phyloP scores from a whole-genome alignment of 116 monocot species.

The Zostera marina region DNA sequence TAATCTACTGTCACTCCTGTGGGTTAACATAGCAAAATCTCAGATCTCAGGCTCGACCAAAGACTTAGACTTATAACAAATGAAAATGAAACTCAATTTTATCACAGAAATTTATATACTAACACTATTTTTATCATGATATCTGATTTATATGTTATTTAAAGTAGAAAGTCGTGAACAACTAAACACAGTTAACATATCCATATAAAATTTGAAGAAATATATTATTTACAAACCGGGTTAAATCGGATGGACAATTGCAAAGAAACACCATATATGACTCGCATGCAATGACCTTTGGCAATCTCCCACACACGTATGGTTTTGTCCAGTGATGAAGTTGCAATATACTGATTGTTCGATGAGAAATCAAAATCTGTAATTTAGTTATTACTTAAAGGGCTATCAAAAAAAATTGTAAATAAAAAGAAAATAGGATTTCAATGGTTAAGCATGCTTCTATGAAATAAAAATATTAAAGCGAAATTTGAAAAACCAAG shows the following conservation, averaged over 20 bases:
- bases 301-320: conserved; percentile 90
- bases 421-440: background rate
- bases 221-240: conserved; percentile 39
- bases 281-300: conserved; percentile 78
- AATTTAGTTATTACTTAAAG: conserved; percentile 7
- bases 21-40: too few species aligned
- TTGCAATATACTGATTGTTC: conserved; percentile 97
- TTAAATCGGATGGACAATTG: conserved; percentile 94
- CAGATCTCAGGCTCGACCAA: background rate
- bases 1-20: too few species aligned
- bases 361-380: conserved; percentile 99
- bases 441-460: background rate
- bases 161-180: background rate
- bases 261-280: conserved; percentile 89
- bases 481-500: too few species aligned
- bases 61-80: background rate
- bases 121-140: background rate
- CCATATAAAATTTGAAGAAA: background rate
- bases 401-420: background rate
- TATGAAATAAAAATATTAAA: background rate
- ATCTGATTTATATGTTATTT: background rate
- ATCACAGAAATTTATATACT: background rate
- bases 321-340: conserved; percentile 97
- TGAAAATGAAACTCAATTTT: background rate
- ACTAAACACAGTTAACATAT: too few species aligned